Conservation (phyloP, 1,284 basidiomycete species). For the Stygiomarasmius scandens region DNA sequence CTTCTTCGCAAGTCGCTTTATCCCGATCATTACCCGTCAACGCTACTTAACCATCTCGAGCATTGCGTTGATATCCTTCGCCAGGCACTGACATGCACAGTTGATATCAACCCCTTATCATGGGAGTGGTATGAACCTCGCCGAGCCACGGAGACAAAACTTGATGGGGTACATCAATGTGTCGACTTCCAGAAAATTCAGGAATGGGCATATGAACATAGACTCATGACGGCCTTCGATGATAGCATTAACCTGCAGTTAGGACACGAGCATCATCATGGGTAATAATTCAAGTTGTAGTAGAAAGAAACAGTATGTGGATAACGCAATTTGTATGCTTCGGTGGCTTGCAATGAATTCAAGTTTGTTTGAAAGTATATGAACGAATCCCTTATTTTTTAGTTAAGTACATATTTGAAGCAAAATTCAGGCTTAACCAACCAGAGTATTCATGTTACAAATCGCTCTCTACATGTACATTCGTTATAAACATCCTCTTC, state of each 20-base stretch:
- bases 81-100: background rate
- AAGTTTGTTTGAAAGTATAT: no score
- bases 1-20: constrained; percentile 16
- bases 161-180: background rate
- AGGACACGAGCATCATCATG: no score
- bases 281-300: no score
- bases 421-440: no score
- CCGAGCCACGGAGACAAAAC: background rate
- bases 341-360: no score
- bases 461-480: no score
- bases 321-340: no score
- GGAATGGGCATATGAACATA: background rate
- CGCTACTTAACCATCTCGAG: background rate
- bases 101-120: background rate
- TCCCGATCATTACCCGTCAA: background rate
- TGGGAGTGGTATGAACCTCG: background rate
- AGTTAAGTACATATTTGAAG: no score
- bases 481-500: no score
- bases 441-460: no score
- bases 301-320: no score
- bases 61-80: constrained; percentile 4
- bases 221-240: background rate
- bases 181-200: background rate
- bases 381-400: no score
- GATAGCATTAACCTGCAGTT: background rate